phyloP scores from a whole-genome alignment of 306 rosid genomes.

The Medicago ruthenica region DNA sequence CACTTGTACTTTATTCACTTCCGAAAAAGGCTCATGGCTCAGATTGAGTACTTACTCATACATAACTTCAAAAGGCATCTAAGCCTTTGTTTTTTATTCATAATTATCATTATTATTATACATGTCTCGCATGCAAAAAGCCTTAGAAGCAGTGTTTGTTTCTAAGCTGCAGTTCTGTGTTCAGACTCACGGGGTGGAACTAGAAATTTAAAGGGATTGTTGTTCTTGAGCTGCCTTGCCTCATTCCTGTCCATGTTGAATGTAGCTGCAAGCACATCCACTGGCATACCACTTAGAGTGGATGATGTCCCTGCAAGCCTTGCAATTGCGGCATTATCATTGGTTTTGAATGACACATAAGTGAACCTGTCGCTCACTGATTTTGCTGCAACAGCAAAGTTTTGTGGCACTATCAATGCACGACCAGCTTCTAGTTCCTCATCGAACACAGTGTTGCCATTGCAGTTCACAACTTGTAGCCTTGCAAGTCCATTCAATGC shows the following conservation, averaged over 20 bases:
- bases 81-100: slow-evolving; percentile 42
- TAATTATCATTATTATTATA: slow-evolving; percentile 7
- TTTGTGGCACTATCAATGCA: slow-evolving; percentile 61
- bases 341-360: slow-evolving; percentile 67
- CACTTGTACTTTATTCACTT: slow-evolving; percentile 23
- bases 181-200: slow-evolving; percentile 44
- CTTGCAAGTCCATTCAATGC: slow-evolving; percentile 57
- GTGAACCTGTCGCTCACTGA: slow-evolving; percentile 50
- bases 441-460: slow-evolving; percentile 53
- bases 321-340: slow-evolving; percentile 45
- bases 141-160: neutral
- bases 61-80: slow-evolving; percentile 30
- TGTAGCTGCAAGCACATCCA: slow-evolving; percentile 49
- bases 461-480: slow-evolving; percentile 64
- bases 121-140: neutral
- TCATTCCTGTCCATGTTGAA: slow-evolving; percentile 46
- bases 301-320: slow-evolving; percentile 57
- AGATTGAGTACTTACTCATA: neutral
- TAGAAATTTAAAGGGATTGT: slow-evolving; percentile 42
- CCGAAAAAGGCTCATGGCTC: slow-evolving; percentile 24
- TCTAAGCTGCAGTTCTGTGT: slow-evolving; percentile 31
- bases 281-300: slow-evolving; percentile 45
- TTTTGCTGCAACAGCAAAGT: slow-evolving; percentile 52
- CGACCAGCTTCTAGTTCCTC: slow-evolving; percentile 52
- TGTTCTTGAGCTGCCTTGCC: slow-evolving; percentile 51